These are phyloP conservation scores for Pleurotus pulmonarius DNA, from an alignment of 768 basidiomycete species.

Conservation along the genomic window DNA sequence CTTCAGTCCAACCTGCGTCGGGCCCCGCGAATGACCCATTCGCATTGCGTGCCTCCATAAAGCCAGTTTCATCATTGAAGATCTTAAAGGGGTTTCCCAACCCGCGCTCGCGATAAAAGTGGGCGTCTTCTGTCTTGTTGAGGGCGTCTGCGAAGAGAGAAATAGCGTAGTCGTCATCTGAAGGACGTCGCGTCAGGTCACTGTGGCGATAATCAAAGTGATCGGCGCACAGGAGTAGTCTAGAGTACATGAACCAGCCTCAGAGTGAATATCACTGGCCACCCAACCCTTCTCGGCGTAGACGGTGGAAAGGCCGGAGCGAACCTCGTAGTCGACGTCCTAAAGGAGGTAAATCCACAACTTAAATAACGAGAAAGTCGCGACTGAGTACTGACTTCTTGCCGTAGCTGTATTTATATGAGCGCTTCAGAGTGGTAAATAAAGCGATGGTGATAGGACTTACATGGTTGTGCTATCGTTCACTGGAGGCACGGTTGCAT, in stretches of 20 bases:
- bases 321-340: constrained; percentile 77
- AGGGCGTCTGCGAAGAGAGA: constrained; percentile 57
- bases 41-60: constrained; percentile 77
- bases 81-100: constrained; percentile 55
- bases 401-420: constrained; percentile 40
- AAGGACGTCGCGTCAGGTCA: neutral
- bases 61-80: constrained; percentile 67
- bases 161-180: constrained; percentile 78
- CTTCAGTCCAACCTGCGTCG: constrained; percentile 79
- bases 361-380: neutral
- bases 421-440: neutral
- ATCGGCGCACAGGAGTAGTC: constrained; percentile 57
- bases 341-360: constrained; percentile 17
- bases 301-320: constrained; percentile 71
- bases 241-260: constrained; percentile 73
- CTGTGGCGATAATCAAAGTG: neutral
- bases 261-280: constrained; percentile 74
- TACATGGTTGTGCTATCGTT: constrained; percentile 51
- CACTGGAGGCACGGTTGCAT: constrained; percentile 60
- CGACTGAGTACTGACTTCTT: constrained; percentile 66
- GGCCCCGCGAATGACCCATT: constrained; percentile 72
- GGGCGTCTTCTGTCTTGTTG: constrained; percentile 40
- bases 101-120: constrained; percentile 54
- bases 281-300: constrained; percentile 73
- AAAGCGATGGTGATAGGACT: constrained; percentile 14